Evolutionary conservation across 2,329 filamentous ascomycete genomes (phyloP), one percentile per base, ranked within the genome.

Genomic region (Xylaria multiplex): DNA sequence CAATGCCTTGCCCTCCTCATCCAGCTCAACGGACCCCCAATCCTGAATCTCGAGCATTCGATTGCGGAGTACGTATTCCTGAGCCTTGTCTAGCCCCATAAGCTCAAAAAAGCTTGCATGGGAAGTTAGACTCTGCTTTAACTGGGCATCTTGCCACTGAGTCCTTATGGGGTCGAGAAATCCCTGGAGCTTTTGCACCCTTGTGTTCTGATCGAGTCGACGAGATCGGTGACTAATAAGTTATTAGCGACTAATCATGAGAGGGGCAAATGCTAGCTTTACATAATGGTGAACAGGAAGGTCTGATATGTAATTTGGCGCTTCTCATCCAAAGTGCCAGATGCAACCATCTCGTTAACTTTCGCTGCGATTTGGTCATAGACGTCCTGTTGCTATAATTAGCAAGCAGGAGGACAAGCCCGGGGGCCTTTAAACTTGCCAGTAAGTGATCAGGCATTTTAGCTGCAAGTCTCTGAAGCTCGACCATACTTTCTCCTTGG

Each of bases 201-300:
- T 91, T 42, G 88, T 80, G n/a, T 84, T 83, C 19, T 86, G 84
- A 70, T 96, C 90, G 40, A 98, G 85, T 49, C 88, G 89, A 24
- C 85, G 90, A 42, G 93, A 90, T 66, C 96, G 93, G 78, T 98
- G 95, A 73, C 91, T 92, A 62, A 2, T 16, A 62, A 72, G 68
- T 67, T 50, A 72, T 70, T 30, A 65, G 16, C 9, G 46, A 6
- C 43, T 14, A 46, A 6, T 49, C 50, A 58, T 40, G 22, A 43
- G 8, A 45, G 14, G 42, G 35, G 14, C 9, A 19, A 52, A 9
- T 35, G 11, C 7, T 40, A 9, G 24, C 77, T 84, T 75, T 81
- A 91, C 87, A 96, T 90, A 68, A 99, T 96, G 65, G 97, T 96
- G 77, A 99, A 96, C 0, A 98, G 84, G 69, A 98, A 95, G 9